phyloP scores from a whole-genome alignment of 1,284 basidiomycete genomes.

The Apiotrichum veenhuisii region DNA sequence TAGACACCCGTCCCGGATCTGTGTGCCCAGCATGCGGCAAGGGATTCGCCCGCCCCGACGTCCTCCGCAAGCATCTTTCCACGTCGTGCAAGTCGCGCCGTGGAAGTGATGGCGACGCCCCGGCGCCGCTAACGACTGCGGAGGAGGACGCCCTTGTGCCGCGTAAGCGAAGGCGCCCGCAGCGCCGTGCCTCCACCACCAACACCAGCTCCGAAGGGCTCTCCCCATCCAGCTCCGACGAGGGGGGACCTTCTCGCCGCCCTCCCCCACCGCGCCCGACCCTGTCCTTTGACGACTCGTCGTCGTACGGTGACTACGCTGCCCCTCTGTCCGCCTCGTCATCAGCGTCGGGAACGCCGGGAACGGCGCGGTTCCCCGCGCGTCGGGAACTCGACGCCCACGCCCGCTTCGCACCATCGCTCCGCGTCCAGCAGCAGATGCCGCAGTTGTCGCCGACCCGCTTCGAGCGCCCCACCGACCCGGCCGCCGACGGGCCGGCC shows the following conservation, averaged over 20 bases:
- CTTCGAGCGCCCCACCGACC: background rate
- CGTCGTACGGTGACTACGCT: background rate
- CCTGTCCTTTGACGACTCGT: background rate
- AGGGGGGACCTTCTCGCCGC: background rate
- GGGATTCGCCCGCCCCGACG: constrained; percentile 22
- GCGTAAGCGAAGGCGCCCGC: constrained; percentile 20
- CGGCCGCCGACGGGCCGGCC: constrained; percentile 4
- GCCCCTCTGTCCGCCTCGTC: background rate
- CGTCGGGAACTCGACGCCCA: constrained; percentile 4
- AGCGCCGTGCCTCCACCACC: constrained; percentile 10
- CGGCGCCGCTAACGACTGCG: constrained; percentile 15
- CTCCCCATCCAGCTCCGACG: background rate
- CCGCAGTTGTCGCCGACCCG: constrained; percentile 2
- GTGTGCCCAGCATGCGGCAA: constrained; percentile 25
- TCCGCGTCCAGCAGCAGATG: constrained; percentile 4
- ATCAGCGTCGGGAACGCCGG: background rate
- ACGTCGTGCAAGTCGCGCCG: constrained; percentile 22
- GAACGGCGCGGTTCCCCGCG: background rate
- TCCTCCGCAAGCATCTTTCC: constrained; percentile 23
- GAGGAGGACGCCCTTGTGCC: constrained; percentile 22
- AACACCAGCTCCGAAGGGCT: background rate
- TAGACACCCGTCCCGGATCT: constrained; percentile 18
- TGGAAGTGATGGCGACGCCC: constrained; percentile 18
- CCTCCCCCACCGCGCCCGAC: background rate
- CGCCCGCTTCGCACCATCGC: background rate